phyloP scores from a whole-genome alignment of 2,329 filamentous ascomycete species.

The Tolypocladium ophioglossoides region DNA sequence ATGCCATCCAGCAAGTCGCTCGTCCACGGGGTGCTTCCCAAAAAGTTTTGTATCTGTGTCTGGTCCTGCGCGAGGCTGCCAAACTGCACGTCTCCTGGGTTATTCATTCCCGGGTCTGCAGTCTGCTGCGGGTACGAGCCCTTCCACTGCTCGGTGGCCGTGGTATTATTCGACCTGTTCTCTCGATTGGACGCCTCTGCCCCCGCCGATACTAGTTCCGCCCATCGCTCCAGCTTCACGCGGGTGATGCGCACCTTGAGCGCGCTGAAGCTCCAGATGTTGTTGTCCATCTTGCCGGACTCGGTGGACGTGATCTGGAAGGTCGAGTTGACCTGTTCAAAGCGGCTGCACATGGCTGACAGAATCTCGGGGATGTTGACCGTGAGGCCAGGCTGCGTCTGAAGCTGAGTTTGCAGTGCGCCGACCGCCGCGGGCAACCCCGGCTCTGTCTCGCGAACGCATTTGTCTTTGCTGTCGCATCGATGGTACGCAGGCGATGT shows the following conservation, averaged over 20 bases:
- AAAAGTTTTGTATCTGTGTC: conserved; percentile 14
- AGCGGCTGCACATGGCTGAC: conserved; percentile 26
- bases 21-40: conserved; percentile 17
- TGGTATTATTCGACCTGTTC: neutral
- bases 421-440: conserved; percentile 28
- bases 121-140: conserved; percentile 7
- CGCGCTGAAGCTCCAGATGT: conserved; percentile 37
- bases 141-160: conserved; percentile 3
- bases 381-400: conserved; percentile 31
- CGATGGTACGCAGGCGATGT: neutral
- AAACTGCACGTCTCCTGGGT: conserved; percentile 2
- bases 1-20: conserved; percentile 20
- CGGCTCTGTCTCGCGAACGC: conserved; percentile 23
- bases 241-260: conserved; percentile 35
- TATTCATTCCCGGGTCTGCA: conserved; percentile 1
- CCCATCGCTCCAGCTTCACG: conserved; percentile 35
- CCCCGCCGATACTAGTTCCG: conserved; percentile 31
- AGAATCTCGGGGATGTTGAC: conserved; percentile 35
- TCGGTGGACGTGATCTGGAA: conserved; percentile 21
- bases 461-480: conserved; percentile 1
- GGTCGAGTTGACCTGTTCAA: conserved; percentile 30
- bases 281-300: conserved; percentile 26
- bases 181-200: conserved; percentile 14
- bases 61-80: conserved; percentile 13
- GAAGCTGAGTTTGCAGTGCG: conserved; percentile 28